These are phyloP conservation scores for Backusella parvicylindrica DNA, from an alignment of 192 early-diverging fungal species.

Conservation along the genomic window DNA sequence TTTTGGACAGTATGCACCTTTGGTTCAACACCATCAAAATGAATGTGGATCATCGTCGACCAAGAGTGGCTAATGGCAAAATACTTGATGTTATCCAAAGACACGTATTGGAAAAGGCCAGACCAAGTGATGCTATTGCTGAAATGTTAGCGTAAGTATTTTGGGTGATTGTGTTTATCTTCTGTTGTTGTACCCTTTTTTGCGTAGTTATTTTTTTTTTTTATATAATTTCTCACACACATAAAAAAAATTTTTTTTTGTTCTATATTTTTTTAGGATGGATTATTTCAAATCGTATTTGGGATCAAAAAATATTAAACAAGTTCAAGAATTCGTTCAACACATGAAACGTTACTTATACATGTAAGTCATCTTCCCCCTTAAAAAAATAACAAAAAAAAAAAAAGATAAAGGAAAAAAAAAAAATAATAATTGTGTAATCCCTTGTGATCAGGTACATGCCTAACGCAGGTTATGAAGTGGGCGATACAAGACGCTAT, in stretches of 20 bases:
- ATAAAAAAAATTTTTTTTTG: background rate
- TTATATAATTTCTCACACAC: background rate
- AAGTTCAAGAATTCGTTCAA: conserved; percentile 37
- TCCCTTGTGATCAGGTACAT: conserved; percentile 36
- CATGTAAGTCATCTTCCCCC: conserved; percentile 20
- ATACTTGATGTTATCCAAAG: conserved; percentile 41
- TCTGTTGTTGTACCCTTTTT: background rate
- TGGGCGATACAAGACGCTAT: conserved; percentile 52
- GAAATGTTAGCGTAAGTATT: conserved; percentile 41
- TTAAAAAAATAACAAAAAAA: background rate
- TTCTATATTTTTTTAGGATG: conserved; percentile 24
- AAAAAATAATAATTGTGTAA: conserved; percentile 6
- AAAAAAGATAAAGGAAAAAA: background rate
- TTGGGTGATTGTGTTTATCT: background rate
- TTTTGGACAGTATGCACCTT: conserved; percentile 43
- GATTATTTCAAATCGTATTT: conserved; percentile 35
- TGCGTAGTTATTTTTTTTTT: background rate
- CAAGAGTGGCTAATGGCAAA: conserved; percentile 16
- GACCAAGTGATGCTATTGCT: conserved; percentile 36
- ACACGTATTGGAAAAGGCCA: conserved; percentile 33
- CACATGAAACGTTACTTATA: conserved; percentile 39
- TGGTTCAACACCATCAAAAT: conserved; percentile 57
- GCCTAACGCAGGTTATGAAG: conserved; percentile 54
- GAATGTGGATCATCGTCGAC: conserved; percentile 33
- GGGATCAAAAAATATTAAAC: conserved; percentile 24